phyloP scores from a whole-genome alignment of 225 moss, liverwort and hornwort genomes.

The Marchantia paleacea region DNA sequence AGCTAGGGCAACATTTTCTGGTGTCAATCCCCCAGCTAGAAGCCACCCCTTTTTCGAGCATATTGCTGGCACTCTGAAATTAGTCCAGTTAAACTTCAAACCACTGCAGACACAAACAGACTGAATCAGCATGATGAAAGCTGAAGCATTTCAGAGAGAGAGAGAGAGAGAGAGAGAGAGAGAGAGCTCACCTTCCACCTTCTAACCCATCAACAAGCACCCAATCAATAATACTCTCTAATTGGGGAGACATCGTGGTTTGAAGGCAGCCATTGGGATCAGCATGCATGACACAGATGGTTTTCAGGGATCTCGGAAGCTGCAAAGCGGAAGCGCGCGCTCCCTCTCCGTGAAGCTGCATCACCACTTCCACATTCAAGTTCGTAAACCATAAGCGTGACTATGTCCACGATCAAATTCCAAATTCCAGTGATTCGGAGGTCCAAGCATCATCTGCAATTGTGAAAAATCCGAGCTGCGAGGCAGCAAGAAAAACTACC shows the following conservation, averaged over 20 bases:
- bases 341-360: slow-evolving; percentile 76
- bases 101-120: slow-evolving; percentile 50
- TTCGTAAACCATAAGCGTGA: slow-evolving; percentile 2
- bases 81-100: slow-evolving; percentile 68
- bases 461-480: too few species aligned
- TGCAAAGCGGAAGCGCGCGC: slow-evolving; percentile 58
- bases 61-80: slow-evolving; percentile 59
- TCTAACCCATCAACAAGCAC: slow-evolving; percentile 67
- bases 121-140: neutral
- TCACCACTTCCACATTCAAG: slow-evolving; percentile 25
- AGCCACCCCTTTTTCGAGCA: slow-evolving; percentile 70
- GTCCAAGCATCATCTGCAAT: neutral
- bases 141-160: neutral
- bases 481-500: slow-evolving; percentile 28
- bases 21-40: slow-evolving; percentile 74
- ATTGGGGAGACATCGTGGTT: slow-evolving; percentile 49
- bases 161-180: neutral
- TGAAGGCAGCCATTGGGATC: slow-evolving; percentile 61
- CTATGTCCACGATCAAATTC: neutral
- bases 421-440: neutral
- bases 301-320: slow-evolving; percentile 51
- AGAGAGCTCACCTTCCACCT: slow-evolving; percentile 64
- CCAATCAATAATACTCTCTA: slow-evolving; percentile 58
- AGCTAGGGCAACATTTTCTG: slow-evolving; percentile 68
- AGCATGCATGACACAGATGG: slow-evolving; percentile 81